Evolutionary conservation across 345 rosid genomes (phyloP).

Genomic region (Eucalyptus cloeziana): DNA sequence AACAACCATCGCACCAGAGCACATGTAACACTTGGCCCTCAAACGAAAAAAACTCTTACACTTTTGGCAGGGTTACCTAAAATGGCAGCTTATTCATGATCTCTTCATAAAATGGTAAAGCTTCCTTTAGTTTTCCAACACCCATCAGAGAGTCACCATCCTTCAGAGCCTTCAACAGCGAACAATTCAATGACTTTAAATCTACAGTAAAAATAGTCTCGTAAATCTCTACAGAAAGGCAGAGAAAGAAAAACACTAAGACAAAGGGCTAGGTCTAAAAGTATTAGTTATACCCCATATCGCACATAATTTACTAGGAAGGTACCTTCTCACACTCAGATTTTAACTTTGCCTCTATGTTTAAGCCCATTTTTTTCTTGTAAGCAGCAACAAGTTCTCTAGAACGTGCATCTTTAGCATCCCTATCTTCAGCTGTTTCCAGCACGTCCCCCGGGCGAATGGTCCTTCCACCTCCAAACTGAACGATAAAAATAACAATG

Average conservation of each 20-base stretch:
- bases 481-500: neutral
- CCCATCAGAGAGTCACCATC: slow-evolving; percentile 74
- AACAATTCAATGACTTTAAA: neutral
- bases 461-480: slow-evolving; percentile 87
- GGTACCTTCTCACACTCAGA: slow-evolving; percentile 72
- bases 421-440: slow-evolving; percentile 69
- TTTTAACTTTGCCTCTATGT: slow-evolving; percentile 60
- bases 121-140: slow-evolving; percentile 67
- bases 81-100: slow-evolving; percentile 62
- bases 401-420: slow-evolving; percentile 50
- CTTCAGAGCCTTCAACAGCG: slow-evolving; percentile 30
- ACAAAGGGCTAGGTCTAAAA: neutral
- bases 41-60: neutral
- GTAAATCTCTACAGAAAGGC: neutral
- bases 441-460: slow-evolving; percentile 60
- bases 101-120: slow-evolving; percentile 45
- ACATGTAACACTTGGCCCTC: neutral
- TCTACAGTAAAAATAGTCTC: neutral
- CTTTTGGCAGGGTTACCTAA: slow-evolving; percentile 32
- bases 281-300: neutral
- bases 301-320: neutral
- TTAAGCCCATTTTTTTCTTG: slow-evolving; percentile 50
- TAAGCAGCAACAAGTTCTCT: slow-evolving; percentile 55
- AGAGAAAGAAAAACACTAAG: neutral
- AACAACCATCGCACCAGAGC: neutral